These are phyloP conservation scores for Paraconiothyrium brasiliense DNA, from an alignment of 2,329 filamentous ascomycete species.

Conservation along the genomic window DNA sequence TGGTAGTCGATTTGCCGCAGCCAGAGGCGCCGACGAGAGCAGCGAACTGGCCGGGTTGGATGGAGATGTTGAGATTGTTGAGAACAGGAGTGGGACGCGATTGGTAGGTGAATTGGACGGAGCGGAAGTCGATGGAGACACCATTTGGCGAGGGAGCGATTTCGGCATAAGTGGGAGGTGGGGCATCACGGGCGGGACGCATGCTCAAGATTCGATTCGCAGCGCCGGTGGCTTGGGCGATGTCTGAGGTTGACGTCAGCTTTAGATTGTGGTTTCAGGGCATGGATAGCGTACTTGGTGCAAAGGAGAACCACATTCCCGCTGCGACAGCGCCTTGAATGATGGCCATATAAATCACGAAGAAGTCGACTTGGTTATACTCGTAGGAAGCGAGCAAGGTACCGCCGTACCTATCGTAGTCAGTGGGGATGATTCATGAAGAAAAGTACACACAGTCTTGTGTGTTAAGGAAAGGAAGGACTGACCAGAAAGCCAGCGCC, in stretches of 20 bases:
- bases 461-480: background rate
- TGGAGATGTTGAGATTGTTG: constrained; percentile 56
- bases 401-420: constrained; percentile 45
- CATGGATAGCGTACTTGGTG: constrained; percentile 51
- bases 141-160: constrained; percentile 24
- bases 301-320: constrained; percentile 55
- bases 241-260: constrained; percentile 25
- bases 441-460: background rate
- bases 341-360: constrained; percentile 63
- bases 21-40: constrained; percentile 76
- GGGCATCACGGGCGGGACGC: constrained; percentile 31
- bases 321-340: constrained; percentile 54
- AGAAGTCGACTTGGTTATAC: constrained; percentile 59
- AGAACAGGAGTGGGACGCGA: constrained; percentile 78
- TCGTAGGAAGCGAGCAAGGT: constrained; percentile 55
- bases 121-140: constrained; percentile 78
- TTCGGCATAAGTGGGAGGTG: constrained; percentile 22
- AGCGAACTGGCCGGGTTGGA: constrained; percentile 71
- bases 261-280: background rate
- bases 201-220: constrained; percentile 50
- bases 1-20: constrained; percentile 77
- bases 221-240: constrained; percentile 48
- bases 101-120: constrained; percentile 94
- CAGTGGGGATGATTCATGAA: background rate
- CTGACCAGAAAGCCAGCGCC: constrained; percentile 68